Evolutionary conservation across 2,329 filamentous ascomycete species (phyloP), one percentile per base, ranked within the genome.

Genomic region (Aspergillus bombycis): DNA sequence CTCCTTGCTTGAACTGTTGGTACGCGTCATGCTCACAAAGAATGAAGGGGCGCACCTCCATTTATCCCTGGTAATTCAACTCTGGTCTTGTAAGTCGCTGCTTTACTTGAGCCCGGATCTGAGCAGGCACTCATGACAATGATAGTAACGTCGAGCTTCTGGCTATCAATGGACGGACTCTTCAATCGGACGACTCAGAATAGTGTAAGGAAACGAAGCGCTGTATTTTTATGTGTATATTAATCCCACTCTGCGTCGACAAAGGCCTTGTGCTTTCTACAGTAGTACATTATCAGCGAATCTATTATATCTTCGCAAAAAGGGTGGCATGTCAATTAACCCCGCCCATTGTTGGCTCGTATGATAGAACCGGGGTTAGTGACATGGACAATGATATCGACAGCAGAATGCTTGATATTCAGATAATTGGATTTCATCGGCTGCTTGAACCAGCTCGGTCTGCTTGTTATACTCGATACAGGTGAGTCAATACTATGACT

Each of bases 1-100:
- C 2, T 16, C 5, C 12, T 4, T 38, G 32, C 12, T 8, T 28
- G 12, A 0, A 4, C 32, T 48, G 0, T 11, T 41, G 5, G 6
- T 11, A 8, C 3, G 8, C 3, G 14, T 23, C 45, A 19, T 45
- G 34, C 61, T 61, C n/a, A 63, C 45, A 12, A 28, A 2, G 23
- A 2, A 36, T 38, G 1, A 19, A 68, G 67, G 52, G 67, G 67
- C 4, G 65, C 66, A 0, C 65, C 67, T 8, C 67, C 67, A 4
- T 68, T 69, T 36, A 69, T 69, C 41, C 67, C 67, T 0, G 67
- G 67, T 3, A 69, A 69, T 28, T 66, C 67, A 1, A 65, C 57
- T 19, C 66, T 69, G 12, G 67, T 69, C 32, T 69, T 69, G 67
- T 69, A 48, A 64, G 65, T 65, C 48, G 1, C 2, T 19, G 5